A percentile compares a stretch with the other conserved stretches of the same genome.
Evolutionary conservation across 2,329 filamentous ascomycete species (phyloP).

Genomic region (Leptosphaerulina australis): DNA sequence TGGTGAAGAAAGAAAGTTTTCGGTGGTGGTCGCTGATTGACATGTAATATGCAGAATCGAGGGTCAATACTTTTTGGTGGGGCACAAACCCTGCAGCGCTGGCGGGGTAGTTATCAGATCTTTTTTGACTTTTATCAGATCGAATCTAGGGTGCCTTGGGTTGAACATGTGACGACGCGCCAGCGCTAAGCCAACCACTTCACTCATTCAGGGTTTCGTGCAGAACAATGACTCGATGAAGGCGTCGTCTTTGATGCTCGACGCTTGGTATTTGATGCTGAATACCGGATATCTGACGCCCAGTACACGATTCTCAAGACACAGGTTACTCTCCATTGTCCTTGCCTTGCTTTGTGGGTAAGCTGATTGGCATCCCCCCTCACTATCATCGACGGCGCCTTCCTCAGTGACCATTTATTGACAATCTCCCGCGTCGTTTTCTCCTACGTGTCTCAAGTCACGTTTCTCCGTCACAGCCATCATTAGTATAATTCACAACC

Average conservation of each 20-base stretch:
- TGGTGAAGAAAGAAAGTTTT: neutral
- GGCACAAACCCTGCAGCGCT: slow-evolving; percentile 15
- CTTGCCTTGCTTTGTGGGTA: slow-evolving; percentile 11
- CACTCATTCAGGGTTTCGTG: slow-evolving; percentile 2
- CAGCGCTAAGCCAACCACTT: slow-evolving; percentile 24
- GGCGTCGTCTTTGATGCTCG: slow-evolving; percentile 20
- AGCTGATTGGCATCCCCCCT: slow-evolving; percentile 20
- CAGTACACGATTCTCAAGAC: no score
- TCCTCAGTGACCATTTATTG: slow-evolving; percentile 1
- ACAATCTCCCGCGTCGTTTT: neutral
- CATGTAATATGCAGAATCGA: slow-evolving; percentile 18
- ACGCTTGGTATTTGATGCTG: no score
- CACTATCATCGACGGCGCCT: slow-evolving; percentile 24
- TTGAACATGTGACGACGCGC: slow-evolving; percentile 17
- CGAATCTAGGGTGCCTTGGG: slow-evolving; percentile 1
- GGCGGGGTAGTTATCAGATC: slow-evolving; percentile 34
- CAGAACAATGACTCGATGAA: slow-evolving; percentile 30
- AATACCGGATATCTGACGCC: no score
- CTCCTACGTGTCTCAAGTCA: neutral
- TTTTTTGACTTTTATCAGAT: slow-evolving; percentile 18
- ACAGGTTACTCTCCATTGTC: slow-evolving; percentile 1
- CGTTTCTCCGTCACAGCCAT: neutral
- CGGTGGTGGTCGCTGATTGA: slow-evolving; percentile 9
- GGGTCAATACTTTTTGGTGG: slow-evolving; percentile 37
- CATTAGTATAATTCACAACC: neutral